Conservation (phyloP, 179 eudicot genomes). For the Beta corolliflora region DNA sequence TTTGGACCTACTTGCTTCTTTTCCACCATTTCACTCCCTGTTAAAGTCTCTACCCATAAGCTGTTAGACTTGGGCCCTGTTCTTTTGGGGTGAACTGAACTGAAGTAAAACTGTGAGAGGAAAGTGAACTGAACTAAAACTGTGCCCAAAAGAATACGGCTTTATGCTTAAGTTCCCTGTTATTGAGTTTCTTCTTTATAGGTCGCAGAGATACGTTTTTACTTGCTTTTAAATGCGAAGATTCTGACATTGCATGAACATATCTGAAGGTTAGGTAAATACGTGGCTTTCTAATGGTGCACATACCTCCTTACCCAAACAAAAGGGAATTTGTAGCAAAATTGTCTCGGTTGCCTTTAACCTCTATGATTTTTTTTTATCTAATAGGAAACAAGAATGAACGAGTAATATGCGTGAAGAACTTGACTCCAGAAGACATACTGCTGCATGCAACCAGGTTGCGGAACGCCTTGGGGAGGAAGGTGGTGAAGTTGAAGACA, state of each 20-base stretch:
- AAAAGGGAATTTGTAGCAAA: background rate
- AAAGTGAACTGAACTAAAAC: too few species aligned
- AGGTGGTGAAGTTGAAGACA: conserved; percentile 36
- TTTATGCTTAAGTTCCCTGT: too few species aligned
- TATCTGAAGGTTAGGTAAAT: background rate
- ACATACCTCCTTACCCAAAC: background rate
- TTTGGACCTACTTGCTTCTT: background rate
- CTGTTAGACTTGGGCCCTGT: background rate
- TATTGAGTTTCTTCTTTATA: too few species aligned
- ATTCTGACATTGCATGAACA: background rate
- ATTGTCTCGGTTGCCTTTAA: background rate
- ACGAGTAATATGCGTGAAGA: conserved; percentile 39
- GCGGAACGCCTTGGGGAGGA: conserved; percentile 38
- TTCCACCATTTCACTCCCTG: background rate
- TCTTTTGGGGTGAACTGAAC: too few species aligned
- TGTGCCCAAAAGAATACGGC: too few species aligned
- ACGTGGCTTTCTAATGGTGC: background rate
- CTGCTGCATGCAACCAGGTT: conserved; percentile 34
- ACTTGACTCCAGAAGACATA: conserved; percentile 34
- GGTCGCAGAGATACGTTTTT: too few species aligned
- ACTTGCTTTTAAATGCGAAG: background rate
- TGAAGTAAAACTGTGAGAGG: too few species aligned
- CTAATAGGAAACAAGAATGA: conserved; percentile 34
- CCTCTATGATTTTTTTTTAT: background rate
- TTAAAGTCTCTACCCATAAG: background rate